Evolutionary conservation across 495 filamentous ascomycete species (phyloP), one percentile per base, ranked within the genome.

Genomic region (Gamarada debralockiae): DNA sequence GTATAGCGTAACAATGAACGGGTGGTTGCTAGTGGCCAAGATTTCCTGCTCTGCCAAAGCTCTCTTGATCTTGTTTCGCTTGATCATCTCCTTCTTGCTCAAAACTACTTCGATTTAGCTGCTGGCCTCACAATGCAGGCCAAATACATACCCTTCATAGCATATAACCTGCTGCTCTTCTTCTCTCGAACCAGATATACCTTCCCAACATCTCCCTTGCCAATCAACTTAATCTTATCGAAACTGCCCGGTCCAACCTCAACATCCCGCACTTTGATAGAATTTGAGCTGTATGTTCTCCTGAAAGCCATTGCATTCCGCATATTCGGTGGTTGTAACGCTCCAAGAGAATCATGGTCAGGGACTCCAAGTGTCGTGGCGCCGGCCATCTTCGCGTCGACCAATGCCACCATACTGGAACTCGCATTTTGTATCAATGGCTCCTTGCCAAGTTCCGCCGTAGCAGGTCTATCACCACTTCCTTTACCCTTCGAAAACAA

Each of bases 11-110:
- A 98, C 93, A 67, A 98, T 98, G 65, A 98, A 98, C 0, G 93
- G 93, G 64, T 98, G 93, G 58, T 98, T 98, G 73, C 92, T 97
- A 4, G 93, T 98, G 17, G 93, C 93, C 39, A 98, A 72, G 63
- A 98, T 98, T 65, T 98, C 93, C 69, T 98, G 93, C 69, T 98
- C 93, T 22, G 93, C 93, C 65, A 98, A 73, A 41, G 93, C 93
- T 59, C 93, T 84, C 77, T 98, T 98, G 76, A 98, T 98, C 80
- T 98, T 98, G 72, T 98, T 98, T 27, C 93, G 85, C 76, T 98
- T 98, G 74, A 98, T 98, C 93, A 98, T 98, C 74, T 98, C 93
- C 77, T 97, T 96, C 73, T 98, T 98, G 78, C 91, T 97, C 72
- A 98, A 61, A 9, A 98, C 93, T 98, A 65, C 20, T 33, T 39